Evolutionary conservation across 768 basidiomycete genomes (phyloP).

Genomic region (Lactarius trivialis): DNA sequence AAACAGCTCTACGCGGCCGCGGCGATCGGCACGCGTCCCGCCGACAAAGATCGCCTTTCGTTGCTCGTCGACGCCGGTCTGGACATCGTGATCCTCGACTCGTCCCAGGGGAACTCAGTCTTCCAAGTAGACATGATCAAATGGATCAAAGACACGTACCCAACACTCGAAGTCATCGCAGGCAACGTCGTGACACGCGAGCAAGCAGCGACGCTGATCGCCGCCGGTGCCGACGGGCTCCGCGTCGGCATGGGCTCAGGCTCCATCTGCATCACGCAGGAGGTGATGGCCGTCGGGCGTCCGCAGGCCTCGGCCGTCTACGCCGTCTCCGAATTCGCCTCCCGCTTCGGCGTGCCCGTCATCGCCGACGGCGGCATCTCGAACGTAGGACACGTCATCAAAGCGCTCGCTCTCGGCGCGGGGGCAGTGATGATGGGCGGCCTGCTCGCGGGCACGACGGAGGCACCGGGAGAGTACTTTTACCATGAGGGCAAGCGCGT

Average conservation of each 20-base stretch:
- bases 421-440: slow-evolving; percentile 99
- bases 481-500: slow-evolving; percentile 99
- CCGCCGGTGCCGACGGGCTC: slow-evolving; percentile 91
- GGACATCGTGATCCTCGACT: slow-evolving; percentile 92
- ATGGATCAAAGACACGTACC: slow-evolving; percentile 86
- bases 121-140: slow-evolving; percentile 92
- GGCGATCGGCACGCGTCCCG: slow-evolving; percentile 87
- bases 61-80: slow-evolving; percentile 91
- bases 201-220: slow-evolving; percentile 90
- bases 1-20: slow-evolving; percentile 98
- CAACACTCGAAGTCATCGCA: slow-evolving; percentile 86
- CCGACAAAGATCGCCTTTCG: slow-evolving; percentile 76
- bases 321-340: slow-evolving; percentile 89
- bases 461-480: slow-evolving; percentile 98
- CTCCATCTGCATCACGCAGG: slow-evolving; percentile 98
- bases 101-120: slow-evolving; percentile 92
- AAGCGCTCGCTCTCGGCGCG: slow-evolving; percentile 90
- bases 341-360: slow-evolving; percentile 90
- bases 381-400: slow-evolving; percentile 97
- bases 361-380: slow-evolving; percentile 94
- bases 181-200: slow-evolving; percentile 98
- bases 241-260: slow-evolving; percentile 98
- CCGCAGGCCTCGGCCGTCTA: slow-evolving; percentile 99
- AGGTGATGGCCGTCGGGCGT: slow-evolving; percentile 97
- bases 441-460: slow-evolving; percentile 89